Base-by-base conservation (phyloP, 164 flowering plant genomes). In the Tinospora cordifolia region DNA sequence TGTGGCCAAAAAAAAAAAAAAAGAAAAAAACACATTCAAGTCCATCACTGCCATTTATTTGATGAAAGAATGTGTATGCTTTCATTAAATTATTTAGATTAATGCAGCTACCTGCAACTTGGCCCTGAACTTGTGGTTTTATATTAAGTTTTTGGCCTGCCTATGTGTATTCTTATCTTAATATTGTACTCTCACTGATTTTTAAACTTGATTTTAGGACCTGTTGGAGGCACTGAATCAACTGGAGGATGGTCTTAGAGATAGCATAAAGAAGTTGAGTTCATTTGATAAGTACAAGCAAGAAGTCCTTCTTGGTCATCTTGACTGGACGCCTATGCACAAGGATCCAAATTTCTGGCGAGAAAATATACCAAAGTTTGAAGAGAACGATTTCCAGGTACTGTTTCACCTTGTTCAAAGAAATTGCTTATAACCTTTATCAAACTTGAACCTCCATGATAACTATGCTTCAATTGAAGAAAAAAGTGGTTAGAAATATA, bases 321-420 rank as follows among this genome's bases (percentile, higher is more conserved):
- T 92, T 39, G 97, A 95, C 75, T 95, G 99, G 99, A 83, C 98
- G 27, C 96, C 97, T 6, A 84, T 92, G 90, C 99, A 95, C 82
- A 95, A 92, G 74, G 98, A 92, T 81, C 83, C 90, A 39, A 69
- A 60, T 22, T 95, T 95, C 77, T 95, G 99, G 99, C 89, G 94
- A 65, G 99, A 92, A 0, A 95, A 92, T 62, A 83, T 91, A 40
- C 75, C 82, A n/a, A 75, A 78, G 77, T 95, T 95, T 75, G 99
- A 95, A 79, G 99, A 92, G 75, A 87, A 86, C 78, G 92, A 95
- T 79, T 92, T 89, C 75, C 96, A 95, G 99, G 99, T 91, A 77
- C 4, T 40, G 36, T 59, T 25, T 62, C n/a, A 30, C 19, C 11
- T 49, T 67, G 39, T 47, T 24, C 25, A n/a, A 26, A 17, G 11